A percentile compares a stretch with the other conserved stretches of the same genome.
Evolutionary conservation across 495 filamentous ascomycete species (phyloP).

Genomic region (Rostrohypoxylon terebratum): DNA sequence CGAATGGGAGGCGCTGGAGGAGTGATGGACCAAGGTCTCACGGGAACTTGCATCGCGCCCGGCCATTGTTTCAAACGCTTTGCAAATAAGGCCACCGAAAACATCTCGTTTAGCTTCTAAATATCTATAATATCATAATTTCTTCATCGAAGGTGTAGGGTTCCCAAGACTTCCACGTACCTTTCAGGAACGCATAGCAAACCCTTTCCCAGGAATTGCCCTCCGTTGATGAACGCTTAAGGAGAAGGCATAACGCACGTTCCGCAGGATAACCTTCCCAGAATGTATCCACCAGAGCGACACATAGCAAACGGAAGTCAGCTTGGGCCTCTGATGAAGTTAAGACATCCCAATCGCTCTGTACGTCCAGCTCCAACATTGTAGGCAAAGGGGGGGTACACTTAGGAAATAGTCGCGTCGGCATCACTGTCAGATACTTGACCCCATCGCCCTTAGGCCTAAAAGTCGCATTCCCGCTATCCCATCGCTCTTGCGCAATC

Average conservation of each 20-base stretch:
- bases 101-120: neutral
- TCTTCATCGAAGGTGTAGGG: conserved; percentile 8
- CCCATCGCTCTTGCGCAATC: neutral
- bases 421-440: conserved; percentile 7
- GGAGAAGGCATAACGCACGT: conserved; percentile 20
- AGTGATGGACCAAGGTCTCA: no score
- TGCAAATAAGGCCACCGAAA: neutral
- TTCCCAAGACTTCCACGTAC: conserved; percentile 12
- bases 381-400: neutral
- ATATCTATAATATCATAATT: neutral
- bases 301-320: conserved; percentile 5
- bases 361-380: conserved; percentile 19
- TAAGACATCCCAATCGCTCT: conserved; percentile 18
- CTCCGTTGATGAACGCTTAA: neutral
- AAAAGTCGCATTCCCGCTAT: neutral
- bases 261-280: conserved; percentile 12
- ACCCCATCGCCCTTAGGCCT: neutral
- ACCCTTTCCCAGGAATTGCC: conserved; percentile 14
- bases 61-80: neutral
- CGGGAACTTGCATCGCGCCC: no score
- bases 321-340: neutral
- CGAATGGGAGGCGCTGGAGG: no score
- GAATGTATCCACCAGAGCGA: conserved; percentile 13
- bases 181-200: conserved; percentile 13
- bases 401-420: neutral